Conservation (phyloP, 2,329 filamentous ascomycete species). For the Microdochium trichocladiopsis region DNA sequence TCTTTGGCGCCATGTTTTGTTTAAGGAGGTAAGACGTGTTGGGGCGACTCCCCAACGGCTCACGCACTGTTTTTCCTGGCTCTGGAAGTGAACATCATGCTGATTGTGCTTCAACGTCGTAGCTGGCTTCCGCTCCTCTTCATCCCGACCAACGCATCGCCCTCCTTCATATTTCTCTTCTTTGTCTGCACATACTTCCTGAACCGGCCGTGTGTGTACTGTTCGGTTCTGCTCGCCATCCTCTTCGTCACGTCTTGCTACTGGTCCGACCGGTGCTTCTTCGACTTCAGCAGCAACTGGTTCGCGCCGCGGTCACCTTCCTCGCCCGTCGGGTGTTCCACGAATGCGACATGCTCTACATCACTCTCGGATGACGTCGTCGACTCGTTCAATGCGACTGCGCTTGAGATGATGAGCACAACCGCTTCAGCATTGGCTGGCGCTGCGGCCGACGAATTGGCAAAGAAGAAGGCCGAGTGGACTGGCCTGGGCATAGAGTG, state of each 20-base stretch:
- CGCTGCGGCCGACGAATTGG: conserved; percentile 57
- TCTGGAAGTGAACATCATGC: not conserved
- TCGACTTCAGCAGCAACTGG: conserved; percentile 89
- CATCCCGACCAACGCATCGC: conserved; percentile 79
- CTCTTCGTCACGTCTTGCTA: conserved; percentile 89
- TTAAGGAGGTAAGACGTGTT: conserved; percentile 43
- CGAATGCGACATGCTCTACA: conserved; percentile 14
- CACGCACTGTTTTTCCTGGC: not conserved
- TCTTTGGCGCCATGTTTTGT: conserved; percentile 54
- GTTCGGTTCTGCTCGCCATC: conserved; percentile 89
- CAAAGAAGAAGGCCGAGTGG: conserved; percentile 54
- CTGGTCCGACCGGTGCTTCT: conserved; percentile 86
- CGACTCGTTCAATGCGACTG: conserved; percentile 37
- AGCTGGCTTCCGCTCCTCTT: conserved; percentile 86
- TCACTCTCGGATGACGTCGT: conserved; percentile 18
- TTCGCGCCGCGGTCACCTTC: conserved; percentile 67
- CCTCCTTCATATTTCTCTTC: conserved; percentile 80
- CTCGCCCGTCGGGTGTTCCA: conserved; percentile 9
- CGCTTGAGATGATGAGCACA: conserved; percentile 55
- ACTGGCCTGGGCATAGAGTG: conserved; percentile 78
- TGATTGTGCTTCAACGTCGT: conserved; percentile 3
- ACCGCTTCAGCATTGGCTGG: conserved; percentile 63
- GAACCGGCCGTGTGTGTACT: conserved; percentile 95
- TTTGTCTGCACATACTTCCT: conserved; percentile 93
- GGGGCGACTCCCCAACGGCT: conserved; percentile 1